phyloP scores from a whole-genome alignment of 257 asterid species.

The Solanum ahanhuiri region DNA sequence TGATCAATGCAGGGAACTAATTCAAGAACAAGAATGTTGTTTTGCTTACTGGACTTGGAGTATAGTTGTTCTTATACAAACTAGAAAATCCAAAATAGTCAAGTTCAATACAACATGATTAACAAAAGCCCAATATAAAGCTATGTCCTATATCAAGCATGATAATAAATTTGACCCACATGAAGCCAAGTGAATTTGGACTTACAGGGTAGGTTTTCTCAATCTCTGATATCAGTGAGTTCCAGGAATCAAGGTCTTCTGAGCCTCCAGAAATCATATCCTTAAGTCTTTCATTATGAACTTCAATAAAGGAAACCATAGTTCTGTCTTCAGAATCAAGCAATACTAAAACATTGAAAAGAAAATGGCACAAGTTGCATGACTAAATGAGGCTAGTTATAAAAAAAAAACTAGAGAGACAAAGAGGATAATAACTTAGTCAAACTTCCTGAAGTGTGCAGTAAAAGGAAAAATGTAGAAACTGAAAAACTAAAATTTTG shows the following conservation, averaged over 20 bases:
- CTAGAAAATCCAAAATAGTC: not conserved
- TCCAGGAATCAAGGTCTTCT: slow-evolving; percentile 58
- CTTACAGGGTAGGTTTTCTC: slow-evolving; percentile 52
- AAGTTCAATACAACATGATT: not conserved
- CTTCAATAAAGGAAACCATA: slow-evolving; percentile 27
- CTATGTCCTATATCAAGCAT: not conserved
- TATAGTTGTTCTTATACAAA: not conserved
- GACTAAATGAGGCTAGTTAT: not conserved
- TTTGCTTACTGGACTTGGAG: not conserved
- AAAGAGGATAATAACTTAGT: not conserved
- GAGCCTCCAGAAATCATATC: slow-evolving; percentile 42
- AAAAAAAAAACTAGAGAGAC: not conserved
- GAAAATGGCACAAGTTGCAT: not conserved
- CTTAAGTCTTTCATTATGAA: slow-evolving; percentile 34
- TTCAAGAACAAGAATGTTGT: not conserved
- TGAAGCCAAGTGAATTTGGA: not conserved
- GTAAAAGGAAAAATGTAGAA: not conserved
- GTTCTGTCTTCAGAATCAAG: slow-evolving; percentile 4
- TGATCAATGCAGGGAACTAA: not conserved
- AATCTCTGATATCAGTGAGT: slow-evolving; percentile 45
- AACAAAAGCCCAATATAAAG: not conserved
- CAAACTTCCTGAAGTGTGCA: not conserved
- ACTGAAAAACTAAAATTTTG: not conserved
- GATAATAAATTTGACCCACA: not conserved
- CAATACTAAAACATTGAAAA: slow-evolving; percentile 2